These are phyloP conservation scores for Thymus mandschuricus DNA, from an alignment of 257 asterid genomes.

Conservation along the genomic window DNA sequence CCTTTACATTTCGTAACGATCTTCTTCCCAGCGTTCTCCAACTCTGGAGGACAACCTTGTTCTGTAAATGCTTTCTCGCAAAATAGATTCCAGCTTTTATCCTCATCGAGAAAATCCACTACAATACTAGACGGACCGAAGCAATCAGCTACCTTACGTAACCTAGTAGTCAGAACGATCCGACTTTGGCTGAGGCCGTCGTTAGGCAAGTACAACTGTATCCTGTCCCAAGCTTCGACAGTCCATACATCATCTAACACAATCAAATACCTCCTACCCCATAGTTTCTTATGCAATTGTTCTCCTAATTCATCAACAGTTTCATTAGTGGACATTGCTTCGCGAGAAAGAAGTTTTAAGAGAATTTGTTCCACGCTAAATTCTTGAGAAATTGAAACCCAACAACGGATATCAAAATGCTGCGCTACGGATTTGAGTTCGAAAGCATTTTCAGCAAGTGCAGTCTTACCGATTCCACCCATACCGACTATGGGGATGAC, in stretches of 20 bases:
- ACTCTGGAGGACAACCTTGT: neutral
- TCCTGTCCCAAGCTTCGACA: neutral
- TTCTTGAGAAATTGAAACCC: slow-evolving; percentile 5
- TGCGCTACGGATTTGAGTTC: neutral
- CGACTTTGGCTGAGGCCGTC: neutral
- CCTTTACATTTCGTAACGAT: slow-evolving; percentile 6
- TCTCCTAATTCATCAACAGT: neutral
- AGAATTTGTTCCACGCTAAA: neutral
- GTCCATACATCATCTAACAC: slow-evolving; percentile 6
- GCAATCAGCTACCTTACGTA: neutral
- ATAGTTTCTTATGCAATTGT: neutral
- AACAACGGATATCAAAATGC: neutral
- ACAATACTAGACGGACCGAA: neutral
- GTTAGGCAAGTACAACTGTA: slow-evolving; percentile 1
- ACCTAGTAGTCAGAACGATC: neutral
- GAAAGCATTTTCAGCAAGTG: neutral
- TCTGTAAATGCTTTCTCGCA: neutral
- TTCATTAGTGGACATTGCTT: neutral
- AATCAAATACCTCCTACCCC: slow-evolving; percentile 4
- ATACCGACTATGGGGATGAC: slow-evolving; percentile 4
- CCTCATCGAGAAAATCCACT: neutral
- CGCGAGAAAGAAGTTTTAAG: neutral
- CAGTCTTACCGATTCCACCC: slow-evolving; percentile 8
- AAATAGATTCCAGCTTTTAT: neutral
- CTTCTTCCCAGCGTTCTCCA: neutral